A percentile compares a stretch with the other conserved stretches of the same genome.
Conservation (phyloP, 257 asterid genomes). For the Solanum tarijense region DNA sequence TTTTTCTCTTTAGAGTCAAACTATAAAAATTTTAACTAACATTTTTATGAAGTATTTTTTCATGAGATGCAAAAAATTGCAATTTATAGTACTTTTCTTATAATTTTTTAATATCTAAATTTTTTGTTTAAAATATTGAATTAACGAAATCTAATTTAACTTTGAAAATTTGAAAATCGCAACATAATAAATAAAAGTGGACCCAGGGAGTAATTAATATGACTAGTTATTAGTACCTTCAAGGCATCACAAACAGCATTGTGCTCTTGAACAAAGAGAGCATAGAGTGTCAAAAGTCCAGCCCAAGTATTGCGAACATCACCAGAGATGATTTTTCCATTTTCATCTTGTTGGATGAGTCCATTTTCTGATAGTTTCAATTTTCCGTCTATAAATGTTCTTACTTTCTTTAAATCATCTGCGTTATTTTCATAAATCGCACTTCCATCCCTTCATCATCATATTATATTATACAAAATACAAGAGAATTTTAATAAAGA, state of each 20-base stretch:
- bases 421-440: conserved; percentile 38
- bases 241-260: conserved; percentile 47
- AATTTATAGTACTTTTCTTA: no score
- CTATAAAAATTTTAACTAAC: no score
- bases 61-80: no score
- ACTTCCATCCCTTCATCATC: conserved; percentile 53
- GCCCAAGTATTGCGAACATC: conserved; percentile 59
- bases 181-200: no score
- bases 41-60: no score
- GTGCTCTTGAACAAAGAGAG: conserved; percentile 54
- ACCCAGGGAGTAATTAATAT: no score
- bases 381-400: conserved; percentile 50
- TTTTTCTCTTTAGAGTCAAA: no score
- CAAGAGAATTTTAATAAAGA: no score
- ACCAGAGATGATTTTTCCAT: conserved; percentile 36
- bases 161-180: no score
- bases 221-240: conserved; percentile 13
- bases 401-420: conserved; percentile 18
- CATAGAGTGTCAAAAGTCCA: conserved; percentile 40
- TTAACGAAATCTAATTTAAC: no score
- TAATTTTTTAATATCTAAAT: no score
- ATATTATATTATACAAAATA: neutral
- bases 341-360: conserved; percentile 23
- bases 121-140: no score
- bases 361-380: conserved; percentile 40